Evolutionary conservation across 257 asterid species (phyloP).

Genomic region (Nicotiana otophora): DNA sequence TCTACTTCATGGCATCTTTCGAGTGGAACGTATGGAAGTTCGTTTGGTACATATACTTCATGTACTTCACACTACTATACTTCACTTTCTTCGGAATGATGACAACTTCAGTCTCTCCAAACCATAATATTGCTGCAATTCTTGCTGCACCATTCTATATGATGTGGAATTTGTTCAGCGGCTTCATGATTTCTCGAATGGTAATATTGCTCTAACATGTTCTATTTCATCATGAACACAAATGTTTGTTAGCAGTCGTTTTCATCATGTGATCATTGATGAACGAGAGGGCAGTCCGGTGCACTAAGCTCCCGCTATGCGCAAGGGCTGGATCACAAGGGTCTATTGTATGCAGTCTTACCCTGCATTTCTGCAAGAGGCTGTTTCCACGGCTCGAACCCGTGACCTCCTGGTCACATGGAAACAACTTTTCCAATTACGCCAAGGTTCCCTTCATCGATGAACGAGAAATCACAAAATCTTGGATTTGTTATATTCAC

Average conservation of each 20-base stretch:
- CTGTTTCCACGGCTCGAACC: too few relatives aligned
- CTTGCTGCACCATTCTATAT: slow-evolving; percentile 71
- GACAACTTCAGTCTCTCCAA: slow-evolving; percentile 72
- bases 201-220: slow-evolving; percentile 17
- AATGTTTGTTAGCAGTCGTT: background rate
- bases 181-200: slow-evolving; percentile 67
- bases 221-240: background rate
- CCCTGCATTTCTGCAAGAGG: too few relatives aligned
- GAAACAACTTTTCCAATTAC: too few relatives aligned
- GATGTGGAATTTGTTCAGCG: slow-evolving; percentile 87
- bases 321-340: too few relatives aligned
- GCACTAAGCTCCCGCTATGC: too few relatives aligned
- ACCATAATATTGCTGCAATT: slow-evolving; percentile 66
- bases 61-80: slow-evolving; percentile 71
- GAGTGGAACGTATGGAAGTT: slow-evolving; percentile 68
- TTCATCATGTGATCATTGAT: background rate
- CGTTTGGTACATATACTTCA: slow-evolving; percentile 66
- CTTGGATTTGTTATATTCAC: background rate
- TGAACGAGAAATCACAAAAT: background rate
- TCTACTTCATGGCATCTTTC: slow-evolving; percentile 78
- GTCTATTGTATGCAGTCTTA: too few relatives aligned
- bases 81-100: slow-evolving; percentile 92
- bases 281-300: background rate
- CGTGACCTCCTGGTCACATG: too few relatives aligned
- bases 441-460: too few relatives aligned